Conservation (phyloP, 805 yeast genomes). For the Nakazawaea wickerhamii region DNA sequence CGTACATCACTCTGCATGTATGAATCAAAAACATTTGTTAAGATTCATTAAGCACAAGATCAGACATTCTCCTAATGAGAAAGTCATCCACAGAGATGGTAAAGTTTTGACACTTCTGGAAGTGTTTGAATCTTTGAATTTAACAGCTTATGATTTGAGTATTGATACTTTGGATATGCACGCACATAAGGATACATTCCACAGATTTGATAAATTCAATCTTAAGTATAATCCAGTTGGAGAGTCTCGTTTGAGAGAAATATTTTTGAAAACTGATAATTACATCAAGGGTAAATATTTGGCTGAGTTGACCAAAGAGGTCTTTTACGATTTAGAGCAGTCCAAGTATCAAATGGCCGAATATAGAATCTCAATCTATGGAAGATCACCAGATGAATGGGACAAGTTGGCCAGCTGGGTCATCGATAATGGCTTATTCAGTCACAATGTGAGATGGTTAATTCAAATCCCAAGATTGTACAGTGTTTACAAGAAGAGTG, state of each 20-base stretch:
- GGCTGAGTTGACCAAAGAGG: conserved; percentile 93
- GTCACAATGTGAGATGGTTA: conserved; percentile 96
- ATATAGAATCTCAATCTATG: conserved; percentile 91
- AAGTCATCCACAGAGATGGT: conserved; percentile 91
- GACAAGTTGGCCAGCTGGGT: conserved; percentile 94
- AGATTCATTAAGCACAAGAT: conserved; percentile 93
- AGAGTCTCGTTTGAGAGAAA: conserved; percentile 94
- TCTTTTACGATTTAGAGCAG: conserved; percentile 87
- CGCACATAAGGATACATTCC: conserved; percentile 97
- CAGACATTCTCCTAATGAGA: conserved; percentile 79
- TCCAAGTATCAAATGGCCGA: conserved; percentile 98
- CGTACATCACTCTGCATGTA: conserved; percentile 98
- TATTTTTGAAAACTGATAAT: conserved; percentile 92
- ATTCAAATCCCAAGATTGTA: conserved; percentile 92
- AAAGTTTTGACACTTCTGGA: conserved; percentile 78
- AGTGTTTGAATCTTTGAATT: conserved; percentile 84
- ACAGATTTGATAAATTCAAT: conserved; percentile 95
- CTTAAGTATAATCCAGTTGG: conserved; percentile 97
- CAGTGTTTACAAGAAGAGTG: conserved; percentile 78
- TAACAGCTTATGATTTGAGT: conserved; percentile 91
- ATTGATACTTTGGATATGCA: conserved; percentile 99
- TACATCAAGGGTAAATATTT: conserved; percentile 81
- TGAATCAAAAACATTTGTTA: conserved; percentile 95
- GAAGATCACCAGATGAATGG: conserved; percentile 89
- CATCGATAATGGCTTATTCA: conserved; percentile 81